Evolutionary conservation across 169 alveolate genomes (phyloP), one percentile per base, ranked within the genome.

Genomic region (Plasmodium gonderi): DNA sequence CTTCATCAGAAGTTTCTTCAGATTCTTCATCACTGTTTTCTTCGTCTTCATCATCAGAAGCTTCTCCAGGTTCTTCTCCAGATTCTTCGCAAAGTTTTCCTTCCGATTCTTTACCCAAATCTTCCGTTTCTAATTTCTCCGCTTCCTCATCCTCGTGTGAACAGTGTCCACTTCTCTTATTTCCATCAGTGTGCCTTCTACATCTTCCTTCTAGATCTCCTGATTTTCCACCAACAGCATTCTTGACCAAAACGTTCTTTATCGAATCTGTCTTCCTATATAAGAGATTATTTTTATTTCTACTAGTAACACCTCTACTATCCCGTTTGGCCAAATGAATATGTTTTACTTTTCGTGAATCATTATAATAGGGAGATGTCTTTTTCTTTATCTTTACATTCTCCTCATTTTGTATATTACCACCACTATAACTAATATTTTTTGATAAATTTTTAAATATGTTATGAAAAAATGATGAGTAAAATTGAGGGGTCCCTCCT

Each of bases 391-490:
- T 36, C 72, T 80, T 20, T 45, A 7, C 33, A 8, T 83, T 69
- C 11, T 74, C 64, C n/a, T 47, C 76, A 8, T 47, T 9, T 0
- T 47, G 44, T 11, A 2, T 26, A 68, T 83, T 42, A 9, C 23
- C 49, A 2, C 42, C 83, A 72, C 45, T 76, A 31, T 74, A 40
- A 7, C 14, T 54, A 26, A 87, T 68, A 38, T 64, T 87, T 65
- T 75, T 51, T 26, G 93, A 87, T 36, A 87, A 17, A 60, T 45
- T 51, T 20, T 67, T 54, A 74, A 87, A 76, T 38, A 87, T 75
- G n/a, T 78, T 87, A 11, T 75, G 82, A 74, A 87, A 87, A 36
- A 87, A 75, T 3, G 87, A 74, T 11, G 85, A 31, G 42, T 74
- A 75, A 75, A 26, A 51, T 17, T 49, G 7, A 0, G 23, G n/a